Percentiles rank a stretch among this genome's conserved stretches.
Conservation (phyloP, 2,329 filamentous ascomycete species). For the Cytospora piceae region DNA sequence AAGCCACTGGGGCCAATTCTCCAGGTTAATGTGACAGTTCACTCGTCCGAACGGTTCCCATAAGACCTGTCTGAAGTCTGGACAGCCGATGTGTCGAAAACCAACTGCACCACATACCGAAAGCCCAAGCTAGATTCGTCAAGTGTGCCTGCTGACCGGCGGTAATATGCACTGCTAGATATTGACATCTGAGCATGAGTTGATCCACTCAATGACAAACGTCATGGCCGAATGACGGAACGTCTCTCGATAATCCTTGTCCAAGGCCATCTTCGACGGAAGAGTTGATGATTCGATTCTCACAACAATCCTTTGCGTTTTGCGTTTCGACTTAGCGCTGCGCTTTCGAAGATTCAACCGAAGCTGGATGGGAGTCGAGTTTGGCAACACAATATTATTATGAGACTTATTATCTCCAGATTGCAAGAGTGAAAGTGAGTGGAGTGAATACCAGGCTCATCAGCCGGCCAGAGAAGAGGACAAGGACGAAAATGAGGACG, state of each 20-base stretch:
- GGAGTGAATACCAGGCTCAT: neutral
- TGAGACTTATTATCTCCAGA: neutral
- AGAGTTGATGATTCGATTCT: neutral
- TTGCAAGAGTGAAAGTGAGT: neutral
- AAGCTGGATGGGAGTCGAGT: neutral
- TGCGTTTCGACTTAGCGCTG: neutral
- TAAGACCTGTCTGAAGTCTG: neutral
- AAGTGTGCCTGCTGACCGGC: neutral
- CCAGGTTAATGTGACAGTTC: neutral
- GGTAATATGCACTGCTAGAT: neutral
- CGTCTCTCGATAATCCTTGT: neutral
- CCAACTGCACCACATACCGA: neutral
- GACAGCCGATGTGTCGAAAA: neutral
- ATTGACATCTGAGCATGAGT: neutral
- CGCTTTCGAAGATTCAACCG: neutral
- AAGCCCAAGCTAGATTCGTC: no score
- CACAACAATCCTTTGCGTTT: neutral
- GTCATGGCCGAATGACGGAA: neutral
- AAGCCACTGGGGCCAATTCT: neutral
- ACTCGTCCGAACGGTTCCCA: neutral
- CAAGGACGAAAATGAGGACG: neutral
- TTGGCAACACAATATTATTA: neutral
- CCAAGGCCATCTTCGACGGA: neutral
- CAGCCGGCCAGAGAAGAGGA: neutral
- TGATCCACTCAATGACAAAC: neutral